Percentiles rank a stretch among this genome's conserved stretches.
Evolutionary conservation across 2,329 filamentous ascomycete species (phyloP).

Genomic region (Hyphodiscus sp.): DNA sequence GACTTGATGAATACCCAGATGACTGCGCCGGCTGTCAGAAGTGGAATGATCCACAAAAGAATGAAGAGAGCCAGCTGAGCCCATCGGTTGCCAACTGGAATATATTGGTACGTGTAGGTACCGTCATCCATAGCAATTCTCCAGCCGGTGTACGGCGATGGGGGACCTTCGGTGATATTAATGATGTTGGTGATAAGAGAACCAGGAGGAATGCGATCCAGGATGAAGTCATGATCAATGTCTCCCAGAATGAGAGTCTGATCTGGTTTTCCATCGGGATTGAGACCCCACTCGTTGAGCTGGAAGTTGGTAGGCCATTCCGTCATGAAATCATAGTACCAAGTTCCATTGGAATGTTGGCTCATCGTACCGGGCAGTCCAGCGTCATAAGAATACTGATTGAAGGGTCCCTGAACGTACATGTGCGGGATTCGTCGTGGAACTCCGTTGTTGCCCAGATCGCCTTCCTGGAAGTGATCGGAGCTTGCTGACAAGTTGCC

Average conservation of each 20-base stretch:
- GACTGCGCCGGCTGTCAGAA: slow-evolving; percentile 41
- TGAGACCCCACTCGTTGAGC: slow-evolving; percentile 62
- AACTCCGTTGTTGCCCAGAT: slow-evolving; percentile 36
- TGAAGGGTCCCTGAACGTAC: slow-evolving; percentile 56
- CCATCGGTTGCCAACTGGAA: slow-evolving; percentile 47
- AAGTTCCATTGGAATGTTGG: slow-evolving; percentile 39
- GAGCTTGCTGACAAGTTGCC: slow-evolving; percentile 52
- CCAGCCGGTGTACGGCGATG: slow-evolving; percentile 49
- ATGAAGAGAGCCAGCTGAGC: slow-evolving; percentile 48
- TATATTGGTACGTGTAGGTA: slow-evolving; percentile 42
- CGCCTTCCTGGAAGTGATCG: slow-evolving; percentile 53
- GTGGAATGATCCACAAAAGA: slow-evolving; percentile 46
- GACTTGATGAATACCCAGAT: slow-evolving; percentile 52
- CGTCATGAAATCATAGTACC: slow-evolving; percentile 54
- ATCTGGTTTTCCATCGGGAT: slow-evolving; percentile 55
- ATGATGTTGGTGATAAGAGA: slow-evolving; percentile 48
- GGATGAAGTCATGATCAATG: slow-evolving; percentile 50
- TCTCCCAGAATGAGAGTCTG: slow-evolving; percentile 54
- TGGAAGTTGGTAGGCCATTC: slow-evolving; percentile 59
- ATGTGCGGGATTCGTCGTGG: slow-evolving; percentile 54
- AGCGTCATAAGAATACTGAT: slow-evolving; percentile 57
- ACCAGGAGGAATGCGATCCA: slow-evolving; percentile 56
- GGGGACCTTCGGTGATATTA: slow-evolving; percentile 51
- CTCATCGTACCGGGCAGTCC: slow-evolving; percentile 49
- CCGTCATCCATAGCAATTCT: slow-evolving; percentile 49